phyloP scores from a whole-genome alignment of 768 basidiomycete species.

The Inosperma sp. region DNA sequence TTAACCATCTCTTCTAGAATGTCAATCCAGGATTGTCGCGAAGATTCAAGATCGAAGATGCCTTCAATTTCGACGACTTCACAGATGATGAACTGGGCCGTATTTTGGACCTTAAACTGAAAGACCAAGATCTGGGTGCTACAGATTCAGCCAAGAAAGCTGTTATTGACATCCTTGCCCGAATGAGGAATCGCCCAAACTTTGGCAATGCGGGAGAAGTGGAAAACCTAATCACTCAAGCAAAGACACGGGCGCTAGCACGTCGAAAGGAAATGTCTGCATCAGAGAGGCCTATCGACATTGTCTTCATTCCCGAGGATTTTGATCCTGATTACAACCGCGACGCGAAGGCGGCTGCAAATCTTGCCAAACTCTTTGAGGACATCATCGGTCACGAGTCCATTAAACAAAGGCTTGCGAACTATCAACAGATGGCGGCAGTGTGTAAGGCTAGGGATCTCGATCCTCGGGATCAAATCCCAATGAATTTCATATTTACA shows the following conservation, averaged over 20 bases:
- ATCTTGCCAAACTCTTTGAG: slow-evolving; percentile 53
- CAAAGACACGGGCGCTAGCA: slow-evolving; percentile 44
- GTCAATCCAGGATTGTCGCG: slow-evolving; percentile 65
- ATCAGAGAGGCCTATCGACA: slow-evolving; percentile 28
- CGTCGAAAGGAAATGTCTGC: slow-evolving; percentile 29
- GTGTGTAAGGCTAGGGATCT: slow-evolving; percentile 37
- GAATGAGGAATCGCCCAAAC: slow-evolving; percentile 46
- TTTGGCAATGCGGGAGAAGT: slow-evolving; percentile 66
- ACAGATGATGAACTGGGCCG: slow-evolving; percentile 45
- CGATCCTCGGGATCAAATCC: slow-evolving; percentile 49
- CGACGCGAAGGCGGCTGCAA: slow-evolving; percentile 39
- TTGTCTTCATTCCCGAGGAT: slow-evolving; percentile 51
- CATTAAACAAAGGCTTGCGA: slow-evolving; percentile 44
- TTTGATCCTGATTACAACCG: slow-evolving; percentile 64
- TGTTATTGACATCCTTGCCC: slow-evolving; percentile 46
- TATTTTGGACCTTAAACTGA: slow-evolving; percentile 54
- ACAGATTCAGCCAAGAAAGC: slow-evolving; percentile 53
- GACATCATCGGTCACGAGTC: slow-evolving; percentile 60
- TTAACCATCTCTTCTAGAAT: slow-evolving; percentile 39
- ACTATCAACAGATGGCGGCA: slow-evolving; percentile 52
- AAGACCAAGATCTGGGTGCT: slow-evolving; percentile 51
- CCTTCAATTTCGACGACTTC: slow-evolving; percentile 68
- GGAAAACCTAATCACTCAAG: slow-evolving; percentile 51
- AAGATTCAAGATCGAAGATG: slow-evolving; percentile 64
- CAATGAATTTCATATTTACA: slow-evolving; percentile 67